phyloP scores from a whole-genome alignment of 177 flowering plant genomes.

The Tripterygium wilfordii region DNA sequence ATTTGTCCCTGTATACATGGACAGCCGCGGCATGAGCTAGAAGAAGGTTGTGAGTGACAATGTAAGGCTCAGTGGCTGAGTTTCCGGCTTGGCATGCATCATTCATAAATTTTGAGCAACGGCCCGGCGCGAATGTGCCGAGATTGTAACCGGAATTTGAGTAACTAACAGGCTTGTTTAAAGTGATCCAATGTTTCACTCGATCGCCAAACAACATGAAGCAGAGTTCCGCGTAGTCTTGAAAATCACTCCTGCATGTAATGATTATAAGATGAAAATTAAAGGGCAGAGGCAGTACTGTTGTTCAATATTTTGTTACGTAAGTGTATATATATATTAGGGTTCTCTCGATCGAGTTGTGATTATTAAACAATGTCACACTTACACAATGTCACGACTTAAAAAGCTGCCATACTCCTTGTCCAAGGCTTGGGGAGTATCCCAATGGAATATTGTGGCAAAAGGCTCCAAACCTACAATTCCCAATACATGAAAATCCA shows the following conservation, averaged over 20 bases:
- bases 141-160: not conserved
- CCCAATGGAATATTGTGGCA: not conserved
- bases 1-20: constrained; percentile 25
- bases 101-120: constrained; percentile 22
- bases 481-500: not conserved
- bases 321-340: too few species aligned
- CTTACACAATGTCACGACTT: not conserved
- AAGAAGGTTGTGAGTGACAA: constrained; percentile 18
- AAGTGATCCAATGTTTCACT: constrained; percentile 7
- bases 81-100: constrained; percentile 20
- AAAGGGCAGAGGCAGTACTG: too few species aligned
- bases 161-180: constrained; percentile 1
- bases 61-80: constrained; percentile 33
- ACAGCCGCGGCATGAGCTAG: constrained; percentile 34
- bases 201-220: constrained; percentile 8
- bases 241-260: not conserved
- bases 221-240: constrained; percentile 21
- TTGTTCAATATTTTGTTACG: too few species aligned
- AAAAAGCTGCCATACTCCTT: not conserved
- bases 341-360: not conserved
- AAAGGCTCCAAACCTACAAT: not conserved
- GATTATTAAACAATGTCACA: not conserved
- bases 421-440: not conserved
- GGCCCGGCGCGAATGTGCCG: constrained; percentile 32
- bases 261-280: not conserved